Evolutionary conservation across 139 green algal species (phyloP).

Genomic region (Auxenochlorella protothecoides): DNA sequence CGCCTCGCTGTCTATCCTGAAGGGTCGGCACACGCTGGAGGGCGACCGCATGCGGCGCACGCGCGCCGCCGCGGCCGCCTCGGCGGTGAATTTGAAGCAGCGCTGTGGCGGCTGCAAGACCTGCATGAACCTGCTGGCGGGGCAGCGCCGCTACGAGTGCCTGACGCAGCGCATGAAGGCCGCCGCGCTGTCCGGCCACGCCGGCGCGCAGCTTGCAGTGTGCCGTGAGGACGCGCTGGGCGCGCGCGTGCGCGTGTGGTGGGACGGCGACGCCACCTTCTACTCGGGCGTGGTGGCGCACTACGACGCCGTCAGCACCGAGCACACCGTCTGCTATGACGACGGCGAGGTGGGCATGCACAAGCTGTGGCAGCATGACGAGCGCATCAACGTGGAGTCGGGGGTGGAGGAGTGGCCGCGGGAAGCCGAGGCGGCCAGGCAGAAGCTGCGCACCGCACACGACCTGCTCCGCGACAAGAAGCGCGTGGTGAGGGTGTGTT

Average conservation of each 20-base stretch:
- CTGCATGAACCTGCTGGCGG: constrained; percentile 32
- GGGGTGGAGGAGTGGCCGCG: constrained; percentile 9
- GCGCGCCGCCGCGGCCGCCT: constrained; percentile 26
- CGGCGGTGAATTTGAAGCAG: constrained; percentile 29
- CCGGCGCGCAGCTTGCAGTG: constrained; percentile 47
- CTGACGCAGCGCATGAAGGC: constrained; percentile 55
- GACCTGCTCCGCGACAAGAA: constrained; percentile 1
- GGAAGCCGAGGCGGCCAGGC: neutral
- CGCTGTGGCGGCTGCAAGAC: constrained; percentile 42
- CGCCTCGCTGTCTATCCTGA: constrained; percentile 18
- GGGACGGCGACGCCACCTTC: constrained; percentile 39
- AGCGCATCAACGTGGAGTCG: constrained; percentile 20
- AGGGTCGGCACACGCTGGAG: constrained; percentile 3
- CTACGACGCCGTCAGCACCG: constrained; percentile 45
- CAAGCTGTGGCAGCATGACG: constrained; percentile 34
- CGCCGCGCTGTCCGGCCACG: constrained; percentile 48
- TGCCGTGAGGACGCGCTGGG: constrained; percentile 50
- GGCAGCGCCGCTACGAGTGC: constrained; percentile 44
- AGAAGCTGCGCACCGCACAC: neutral
- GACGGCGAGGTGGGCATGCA: constrained; percentile 58
- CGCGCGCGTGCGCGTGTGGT: constrained; percentile 51
- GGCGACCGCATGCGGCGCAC: constrained; percentile 28
- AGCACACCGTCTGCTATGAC: constrained; percentile 67
- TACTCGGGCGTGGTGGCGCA: constrained; percentile 32
- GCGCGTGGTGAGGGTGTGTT: neutral